Evolutionary conservation across 306 rosid genomes (phyloP).

Genomic region (Cicer arietinum): DNA sequence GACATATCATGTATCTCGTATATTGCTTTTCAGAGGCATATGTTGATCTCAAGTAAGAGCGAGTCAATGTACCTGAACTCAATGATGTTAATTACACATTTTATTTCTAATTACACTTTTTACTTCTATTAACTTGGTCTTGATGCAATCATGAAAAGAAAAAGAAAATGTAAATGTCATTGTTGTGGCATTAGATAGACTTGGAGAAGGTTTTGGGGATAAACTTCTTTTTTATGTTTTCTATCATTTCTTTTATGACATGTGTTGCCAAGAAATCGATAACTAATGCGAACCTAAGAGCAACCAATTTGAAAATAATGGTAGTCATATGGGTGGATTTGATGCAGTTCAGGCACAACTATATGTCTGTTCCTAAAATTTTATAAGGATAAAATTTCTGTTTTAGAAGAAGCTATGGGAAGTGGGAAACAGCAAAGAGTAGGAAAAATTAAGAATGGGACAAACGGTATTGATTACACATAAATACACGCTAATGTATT

Average conservation of each 20-base stretch:
- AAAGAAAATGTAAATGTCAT: neutral
- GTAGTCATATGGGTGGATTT: conserved; percentile 2
- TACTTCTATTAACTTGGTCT: conserved; percentile 19
- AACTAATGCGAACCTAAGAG: neutral
- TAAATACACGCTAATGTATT: neutral
- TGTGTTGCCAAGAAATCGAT: conserved; percentile 9
- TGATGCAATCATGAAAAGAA: neutral
- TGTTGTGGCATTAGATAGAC: neutral
- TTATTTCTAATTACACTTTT: neutral
- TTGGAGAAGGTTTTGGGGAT: conserved; percentile 7
- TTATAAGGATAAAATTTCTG: neutral
- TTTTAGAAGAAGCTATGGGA: neutral
- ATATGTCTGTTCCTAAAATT: neutral
- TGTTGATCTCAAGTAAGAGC: neutral
- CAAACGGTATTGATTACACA: neutral
- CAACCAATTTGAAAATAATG: conserved; percentile 1
- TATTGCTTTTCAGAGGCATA: neutral
- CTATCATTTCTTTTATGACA: neutral
- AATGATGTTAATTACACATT: neutral
- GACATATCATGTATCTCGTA: neutral
- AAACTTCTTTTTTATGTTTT: conserved; percentile 4
- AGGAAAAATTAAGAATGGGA: conserved; percentile 16
- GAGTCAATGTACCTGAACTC: neutral
- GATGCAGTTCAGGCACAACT: neutral
- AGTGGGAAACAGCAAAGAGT: neutral